Evolutionary conservation across 345 rosid genomes (phyloP).

Genomic region (Gossypium australe): DNA sequence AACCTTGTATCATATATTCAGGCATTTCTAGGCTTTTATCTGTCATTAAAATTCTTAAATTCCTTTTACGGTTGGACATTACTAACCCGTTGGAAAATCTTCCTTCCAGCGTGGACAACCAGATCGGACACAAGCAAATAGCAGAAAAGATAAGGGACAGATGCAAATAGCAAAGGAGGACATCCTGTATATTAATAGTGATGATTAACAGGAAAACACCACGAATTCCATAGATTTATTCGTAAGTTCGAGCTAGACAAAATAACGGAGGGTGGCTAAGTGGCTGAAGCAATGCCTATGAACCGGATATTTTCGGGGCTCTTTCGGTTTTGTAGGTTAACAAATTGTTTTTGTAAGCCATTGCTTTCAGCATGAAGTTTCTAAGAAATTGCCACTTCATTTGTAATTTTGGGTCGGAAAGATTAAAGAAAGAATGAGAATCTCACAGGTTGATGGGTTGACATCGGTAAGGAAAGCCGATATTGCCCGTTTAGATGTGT

Average conservation of each 20-base stretch:
- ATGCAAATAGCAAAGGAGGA: slow-evolving; percentile 74
- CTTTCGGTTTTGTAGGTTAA: not conserved
- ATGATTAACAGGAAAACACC: slow-evolving; percentile 7
- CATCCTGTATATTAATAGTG: slow-evolving; percentile 43
- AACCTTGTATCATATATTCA: not conserved
- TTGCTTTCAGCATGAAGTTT: not conserved
- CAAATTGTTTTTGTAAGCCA: not conserved
- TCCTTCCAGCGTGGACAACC: slow-evolving; percentile 66
- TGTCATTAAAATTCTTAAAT: not conserved
- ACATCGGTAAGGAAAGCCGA: not conserved
- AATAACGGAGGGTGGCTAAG: not conserved
- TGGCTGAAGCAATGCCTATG: too few species aligned
- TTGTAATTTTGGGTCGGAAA: not conserved
- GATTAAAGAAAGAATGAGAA: not conserved
- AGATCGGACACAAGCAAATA: slow-evolving; percentile 41
- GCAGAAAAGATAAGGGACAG: slow-evolving; percentile 65
- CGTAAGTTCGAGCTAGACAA: not conserved
- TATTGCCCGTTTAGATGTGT: not conserved
- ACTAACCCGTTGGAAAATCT: not conserved
- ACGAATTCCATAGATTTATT: not conserved
- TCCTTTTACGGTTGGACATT: not conserved
- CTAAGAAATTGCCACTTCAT: not conserved
- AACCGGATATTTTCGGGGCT: too few species aligned
- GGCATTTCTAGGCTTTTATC: not conserved
- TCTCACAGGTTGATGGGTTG: not conserved